Conservation (phyloP, 331 rosid genomes). For the Spiraea crenata region DNA sequence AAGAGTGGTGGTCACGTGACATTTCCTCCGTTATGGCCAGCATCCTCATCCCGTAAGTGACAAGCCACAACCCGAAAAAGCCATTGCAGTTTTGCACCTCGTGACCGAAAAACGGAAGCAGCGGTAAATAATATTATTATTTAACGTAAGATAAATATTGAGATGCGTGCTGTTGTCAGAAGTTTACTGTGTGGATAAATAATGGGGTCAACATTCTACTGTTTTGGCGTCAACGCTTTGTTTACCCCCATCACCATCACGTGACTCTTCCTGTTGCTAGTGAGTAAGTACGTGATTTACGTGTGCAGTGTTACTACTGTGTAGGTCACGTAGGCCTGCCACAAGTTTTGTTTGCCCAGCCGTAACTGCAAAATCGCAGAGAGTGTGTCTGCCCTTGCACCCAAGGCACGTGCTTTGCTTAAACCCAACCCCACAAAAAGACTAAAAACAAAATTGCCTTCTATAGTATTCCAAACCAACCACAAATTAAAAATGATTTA, state of each 20-base stretch:
- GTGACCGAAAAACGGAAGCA: neutral
- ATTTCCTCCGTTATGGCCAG: conserved; percentile 36
- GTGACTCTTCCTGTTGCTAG: neutral
- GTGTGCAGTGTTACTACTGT: too few species aligned
- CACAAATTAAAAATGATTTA: too few species aligned
- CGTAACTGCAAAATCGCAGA: neutral
- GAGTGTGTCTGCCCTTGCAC: neutral
- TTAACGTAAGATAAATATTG: conserved; percentile 23
- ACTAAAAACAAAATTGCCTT: too few species aligned
- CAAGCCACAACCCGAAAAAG: neutral
- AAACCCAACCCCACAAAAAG: neutral
- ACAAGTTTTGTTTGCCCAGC: too few species aligned
- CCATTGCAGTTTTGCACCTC: neutral
- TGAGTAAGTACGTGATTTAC: too few species aligned
- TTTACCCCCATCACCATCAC: conserved; percentile 5
- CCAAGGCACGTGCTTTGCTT: conserved; percentile 1
- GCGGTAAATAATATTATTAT: neutral
- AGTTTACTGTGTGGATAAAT: neutral
- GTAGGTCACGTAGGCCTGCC: too few species aligned
- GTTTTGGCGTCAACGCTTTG: conserved; percentile 19
- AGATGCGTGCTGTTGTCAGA: conserved; percentile 26
- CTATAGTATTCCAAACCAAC: too few species aligned
- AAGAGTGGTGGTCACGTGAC: conserved; percentile 56
- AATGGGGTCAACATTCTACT: conserved; percentile 27
- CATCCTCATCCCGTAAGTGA: conserved; percentile 12